Evolutionary conservation across 768 basidiomycete species (phyloP).

Genomic region (Kondoa subrosea): DNA sequence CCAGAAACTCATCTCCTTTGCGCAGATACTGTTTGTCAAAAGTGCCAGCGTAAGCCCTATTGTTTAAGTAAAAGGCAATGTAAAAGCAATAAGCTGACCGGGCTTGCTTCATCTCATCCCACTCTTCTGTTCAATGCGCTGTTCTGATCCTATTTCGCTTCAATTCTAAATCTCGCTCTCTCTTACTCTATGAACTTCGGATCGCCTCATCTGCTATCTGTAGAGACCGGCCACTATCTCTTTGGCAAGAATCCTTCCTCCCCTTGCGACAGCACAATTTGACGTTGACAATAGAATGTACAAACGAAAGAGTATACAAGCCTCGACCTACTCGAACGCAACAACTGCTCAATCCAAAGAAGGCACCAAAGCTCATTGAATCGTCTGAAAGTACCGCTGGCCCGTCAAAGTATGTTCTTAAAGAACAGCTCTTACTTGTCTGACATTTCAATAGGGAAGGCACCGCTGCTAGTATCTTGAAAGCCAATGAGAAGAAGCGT

Average conservation of each 20-base stretch:
- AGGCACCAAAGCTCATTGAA: conserved; percentile 6
- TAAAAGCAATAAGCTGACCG: no score
- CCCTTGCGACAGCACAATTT: neutral
- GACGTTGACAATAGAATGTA: neutral
- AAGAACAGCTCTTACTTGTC: neutral
- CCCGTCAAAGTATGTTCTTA: neutral
- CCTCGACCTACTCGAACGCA: conserved; percentile 1
- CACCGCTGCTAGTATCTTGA: neutral
- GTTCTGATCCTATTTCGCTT: no score
- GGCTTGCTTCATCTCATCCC: no score
- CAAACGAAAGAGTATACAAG: neutral
- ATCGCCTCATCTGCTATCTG: no score
- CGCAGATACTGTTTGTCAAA: neutral
- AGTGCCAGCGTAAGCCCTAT: neutral
- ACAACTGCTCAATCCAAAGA: conserved; percentile 8
- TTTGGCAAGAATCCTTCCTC: neutral
- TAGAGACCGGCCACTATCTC: neutral
- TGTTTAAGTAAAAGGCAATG: neutral
- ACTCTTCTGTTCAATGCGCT: no score
- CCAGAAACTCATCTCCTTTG: no score
- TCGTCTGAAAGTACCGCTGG: neutral
- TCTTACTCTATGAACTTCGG: no score
- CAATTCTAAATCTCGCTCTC: no score
- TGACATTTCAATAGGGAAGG: neutral
- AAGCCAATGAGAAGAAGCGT: neutral